phyloP scores from a whole-genome alignment of 208 protist genomes.

The Crithidia fasciculata region DNA sequence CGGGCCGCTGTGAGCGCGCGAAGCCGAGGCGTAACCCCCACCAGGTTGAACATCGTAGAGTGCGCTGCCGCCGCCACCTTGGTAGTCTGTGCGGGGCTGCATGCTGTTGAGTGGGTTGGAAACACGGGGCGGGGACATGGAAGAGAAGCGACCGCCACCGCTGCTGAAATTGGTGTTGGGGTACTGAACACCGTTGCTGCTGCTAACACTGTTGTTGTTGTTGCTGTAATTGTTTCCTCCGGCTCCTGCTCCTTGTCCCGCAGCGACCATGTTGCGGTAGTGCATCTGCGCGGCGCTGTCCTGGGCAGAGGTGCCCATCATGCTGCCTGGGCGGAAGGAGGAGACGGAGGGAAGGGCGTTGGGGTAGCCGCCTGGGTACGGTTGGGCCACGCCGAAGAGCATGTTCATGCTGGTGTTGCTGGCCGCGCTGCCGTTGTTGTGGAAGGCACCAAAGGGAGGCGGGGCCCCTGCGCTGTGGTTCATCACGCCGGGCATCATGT shows the following conservation, averaged over 20 bases:
- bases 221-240: background rate
- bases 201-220: background rate
- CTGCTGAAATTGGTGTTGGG: background rate
- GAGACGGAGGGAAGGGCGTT: background rate
- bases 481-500: constrained; percentile 14
- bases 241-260: too few species aligned
- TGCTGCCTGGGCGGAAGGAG: background rate
- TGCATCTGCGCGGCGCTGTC: background rate
- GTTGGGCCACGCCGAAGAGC: background rate
- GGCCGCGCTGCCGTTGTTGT: background rate
- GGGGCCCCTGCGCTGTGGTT: background rate
- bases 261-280: background rate
- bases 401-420: background rate
- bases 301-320: background rate
- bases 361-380: background rate
- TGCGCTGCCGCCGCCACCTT: background rate
- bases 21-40: too few species aligned
- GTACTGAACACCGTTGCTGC: background rate
- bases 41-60: too few species aligned
- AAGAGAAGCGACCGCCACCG: background rate
- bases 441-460: too few species aligned
- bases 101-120: background rate
- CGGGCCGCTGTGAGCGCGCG: too few species aligned
- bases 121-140: background rate
- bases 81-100: too few species aligned